phyloP scores from a whole-genome alignment of 768 basidiomycete genomes.

The Pulveroboletus sp. region DNA sequence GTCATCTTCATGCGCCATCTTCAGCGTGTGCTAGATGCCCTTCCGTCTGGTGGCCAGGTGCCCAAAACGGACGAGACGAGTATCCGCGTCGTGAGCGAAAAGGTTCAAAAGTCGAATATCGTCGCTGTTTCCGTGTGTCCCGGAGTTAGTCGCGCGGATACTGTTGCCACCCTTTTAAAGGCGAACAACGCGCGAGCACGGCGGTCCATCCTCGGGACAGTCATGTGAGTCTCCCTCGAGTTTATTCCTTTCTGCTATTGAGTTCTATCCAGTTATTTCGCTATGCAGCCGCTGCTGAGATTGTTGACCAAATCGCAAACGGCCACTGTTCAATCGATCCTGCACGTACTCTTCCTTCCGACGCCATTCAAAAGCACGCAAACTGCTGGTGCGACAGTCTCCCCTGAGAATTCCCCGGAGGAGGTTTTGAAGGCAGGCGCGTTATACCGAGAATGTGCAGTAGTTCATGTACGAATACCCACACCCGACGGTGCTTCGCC shows the following conservation, averaged over 20 bases:
- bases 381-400: conserved; percentile 6
- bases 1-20: conserved; percentile 72
- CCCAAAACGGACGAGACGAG: conserved; percentile 36
- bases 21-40: conserved; percentile 79
- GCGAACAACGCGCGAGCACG: conserved; percentile 27
- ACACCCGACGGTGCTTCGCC: conserved; percentile 15
- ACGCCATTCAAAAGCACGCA: conserved; percentile 66
- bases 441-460: conserved; percentile 73
- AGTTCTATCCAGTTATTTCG: conserved; percentile 50
- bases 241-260: conserved; percentile 1
- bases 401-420: conserved; percentile 33
- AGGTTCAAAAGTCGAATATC: conserved; percentile 66
- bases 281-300: conserved; percentile 64
- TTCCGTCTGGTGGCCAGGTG: conserved; percentile 60
- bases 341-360: conserved; percentile 80
- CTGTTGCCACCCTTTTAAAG: conserved; percentile 45
- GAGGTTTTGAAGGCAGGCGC: conserved; percentile 79
- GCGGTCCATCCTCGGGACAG: conserved; percentile 42
- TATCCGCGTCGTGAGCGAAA: conserved; percentile 38
- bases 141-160: conserved; percentile 72
- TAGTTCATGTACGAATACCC: conserved; percentile 47
- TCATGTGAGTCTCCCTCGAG: conserved; percentile 42
- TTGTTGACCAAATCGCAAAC: conserved; percentile 67
- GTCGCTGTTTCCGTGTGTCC: conserved; percentile 72
- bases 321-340: conserved; percentile 67